Evolutionary conservation across 352 stramenopile genomes (phyloP), one percentile per base, ranked within the genome.

Genomic region (Phytophthora fragariae): DNA sequence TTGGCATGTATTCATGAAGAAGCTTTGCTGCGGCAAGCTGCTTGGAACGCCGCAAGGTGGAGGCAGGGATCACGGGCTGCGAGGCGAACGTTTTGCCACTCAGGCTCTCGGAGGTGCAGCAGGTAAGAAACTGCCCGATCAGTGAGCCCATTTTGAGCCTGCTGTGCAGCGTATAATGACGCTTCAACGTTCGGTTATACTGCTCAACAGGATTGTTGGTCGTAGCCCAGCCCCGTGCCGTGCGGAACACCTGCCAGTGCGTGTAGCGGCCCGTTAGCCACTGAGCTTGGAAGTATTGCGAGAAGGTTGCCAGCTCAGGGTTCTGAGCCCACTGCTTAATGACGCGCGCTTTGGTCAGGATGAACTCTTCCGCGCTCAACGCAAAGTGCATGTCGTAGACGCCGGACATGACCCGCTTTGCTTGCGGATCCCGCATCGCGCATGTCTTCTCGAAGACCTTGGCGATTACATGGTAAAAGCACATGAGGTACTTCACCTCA

Each of bases 161-260:
- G 14, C 31, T 9, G 21, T 47, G 54, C 8, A 15, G 17, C 31
- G 29, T 31, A 6, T 47, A 33, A 0, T 27, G 19, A 29, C 53
- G 53, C 46, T 53, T 53, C 5, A 53, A 6, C 5, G 46, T 27
- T 3, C 17, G 6, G 31, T 57, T 57, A 39, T 53, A 62, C 35
- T 52, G 56, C 19, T 62, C 56, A 9, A 62, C 29, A 14, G 56
- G n/a, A 14, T 62, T 62, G 31, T 62, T 62, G 4, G 56, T 62
- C 1, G 35, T 37, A 17, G 56, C 56, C 5, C 7, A 52, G 15
- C 57, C 57, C 7, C 9, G 15, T 2, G 39, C 41, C 14, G 57
- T 64, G 41, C 56, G 57, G 11, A 55, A 64, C 7, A 64, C 27
- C 24, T 55, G 39, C 41, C 57, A 55, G 8, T 31, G 9, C 3